Conservation (phyloP, 2,329 filamentous ascomycete species). For the Ophiosphaerella korrae region DNA sequence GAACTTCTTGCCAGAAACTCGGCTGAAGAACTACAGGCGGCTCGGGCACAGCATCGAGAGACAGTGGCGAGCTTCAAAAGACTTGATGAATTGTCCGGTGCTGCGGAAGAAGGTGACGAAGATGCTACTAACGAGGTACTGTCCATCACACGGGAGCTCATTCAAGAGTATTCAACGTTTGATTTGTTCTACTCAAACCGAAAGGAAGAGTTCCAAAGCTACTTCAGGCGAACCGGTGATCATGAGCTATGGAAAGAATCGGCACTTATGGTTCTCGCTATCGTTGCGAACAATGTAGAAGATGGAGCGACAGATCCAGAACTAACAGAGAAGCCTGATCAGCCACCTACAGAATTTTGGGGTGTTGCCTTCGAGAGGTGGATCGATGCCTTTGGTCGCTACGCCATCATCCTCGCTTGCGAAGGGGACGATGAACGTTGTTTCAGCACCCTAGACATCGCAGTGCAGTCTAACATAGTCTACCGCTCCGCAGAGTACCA, state of each 20-base stretch:
- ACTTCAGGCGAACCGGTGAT: conserved; percentile 40
- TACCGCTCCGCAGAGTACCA: conserved; percentile 69
- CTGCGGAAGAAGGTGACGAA: conserved; percentile 56
- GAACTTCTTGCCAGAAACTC: conserved; percentile 29
- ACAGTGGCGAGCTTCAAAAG: conserved; percentile 52
- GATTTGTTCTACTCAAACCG: conserved; percentile 62
- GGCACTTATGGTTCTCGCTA: conserved; percentile 41
- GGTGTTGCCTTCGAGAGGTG: conserved; percentile 82
- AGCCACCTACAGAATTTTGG: conserved; percentile 65
- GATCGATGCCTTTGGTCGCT: conserved; percentile 89
- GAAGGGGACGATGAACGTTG: conserved; percentile 70
- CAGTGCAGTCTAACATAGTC: conserved; percentile 81
- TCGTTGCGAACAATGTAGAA: conserved; percentile 41
- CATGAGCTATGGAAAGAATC: conserved; percentile 44
- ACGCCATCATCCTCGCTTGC: conserved; percentile 76
- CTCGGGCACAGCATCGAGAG: conserved; percentile 42
- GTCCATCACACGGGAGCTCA: conserved; percentile 62
- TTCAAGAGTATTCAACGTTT: conserved; percentile 65
- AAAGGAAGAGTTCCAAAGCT: conserved; percentile 48
- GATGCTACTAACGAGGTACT: conserved; percentile 62
- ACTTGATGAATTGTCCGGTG: conserved; percentile 48
- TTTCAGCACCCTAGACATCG: conserved; percentile 79
- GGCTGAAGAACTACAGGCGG: conserved; percentile 51
- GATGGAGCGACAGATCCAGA: conserved; percentile 37
- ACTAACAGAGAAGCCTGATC: conserved; percentile 33